A percentile compares a stretch with the other conserved stretches of the same genome.
Conservation (phyloP, 768 basidiomycete species). For the Phaffia australis region DNA sequence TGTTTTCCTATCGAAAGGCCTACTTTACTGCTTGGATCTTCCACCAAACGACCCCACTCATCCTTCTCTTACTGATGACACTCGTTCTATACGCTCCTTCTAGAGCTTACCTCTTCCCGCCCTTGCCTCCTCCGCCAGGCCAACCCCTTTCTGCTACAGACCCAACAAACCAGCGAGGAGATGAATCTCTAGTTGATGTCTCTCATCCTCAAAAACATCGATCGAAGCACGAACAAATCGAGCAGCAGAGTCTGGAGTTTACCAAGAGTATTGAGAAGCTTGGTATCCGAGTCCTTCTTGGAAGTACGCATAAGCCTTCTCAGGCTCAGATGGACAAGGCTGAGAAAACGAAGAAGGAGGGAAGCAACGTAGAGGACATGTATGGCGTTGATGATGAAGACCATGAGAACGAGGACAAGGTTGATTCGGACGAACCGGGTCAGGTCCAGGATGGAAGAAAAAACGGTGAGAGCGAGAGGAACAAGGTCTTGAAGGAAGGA, state of each 20-base stretch:
- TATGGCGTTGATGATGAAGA: not conserved
- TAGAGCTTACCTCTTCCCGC: conserved; percentile 38
- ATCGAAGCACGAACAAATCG: conserved; percentile 39
- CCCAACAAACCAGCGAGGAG: conserved; percentile 38
- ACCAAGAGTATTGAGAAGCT: conserved; percentile 25
- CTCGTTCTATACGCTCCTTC: conserved; percentile 37
- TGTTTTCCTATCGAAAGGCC: conserved; percentile 19
- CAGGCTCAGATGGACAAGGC: conserved; percentile 20
- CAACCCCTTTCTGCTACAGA: conserved; percentile 40
- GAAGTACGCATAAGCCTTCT: conserved; percentile 17
- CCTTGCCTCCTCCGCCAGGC: conserved; percentile 36
- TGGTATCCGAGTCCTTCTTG: conserved; percentile 3
- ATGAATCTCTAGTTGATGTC: conserved; percentile 38
- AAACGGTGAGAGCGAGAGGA: conserved; percentile 30
- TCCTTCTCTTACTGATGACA: conserved; percentile 35
- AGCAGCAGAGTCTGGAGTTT: conserved; percentile 41
- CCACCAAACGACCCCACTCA: conserved; percentile 36
- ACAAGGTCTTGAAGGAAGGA: conserved; percentile 14
- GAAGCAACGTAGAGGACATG: conserved; percentile 2
- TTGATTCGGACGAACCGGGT: conserved; percentile 15
- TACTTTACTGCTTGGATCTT: conserved; percentile 39
- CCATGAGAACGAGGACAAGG: not conserved
- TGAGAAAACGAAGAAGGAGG: conserved; percentile 33
- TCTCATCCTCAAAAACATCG: conserved; percentile 37
- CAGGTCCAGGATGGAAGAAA: conserved; percentile 3